Evolutionary conservation across 371 early-diverging fungal genomes (phyloP), one percentile per base, ranked within the genome.

Genomic region (Funneliformis caledonium): DNA sequence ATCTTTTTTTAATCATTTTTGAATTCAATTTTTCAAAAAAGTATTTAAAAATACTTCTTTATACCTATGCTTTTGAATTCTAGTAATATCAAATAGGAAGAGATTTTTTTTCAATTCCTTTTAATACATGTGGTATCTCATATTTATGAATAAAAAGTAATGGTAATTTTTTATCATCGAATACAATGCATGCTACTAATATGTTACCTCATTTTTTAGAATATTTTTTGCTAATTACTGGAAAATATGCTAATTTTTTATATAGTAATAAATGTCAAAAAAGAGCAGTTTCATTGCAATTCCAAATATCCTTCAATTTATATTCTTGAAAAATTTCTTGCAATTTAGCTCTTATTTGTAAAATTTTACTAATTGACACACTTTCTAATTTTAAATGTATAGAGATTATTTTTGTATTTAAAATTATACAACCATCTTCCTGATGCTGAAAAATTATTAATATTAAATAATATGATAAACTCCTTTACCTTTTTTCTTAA

Each of bases 201-300:
- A 72, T 43, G 16, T 4, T 72, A 47, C 1, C 50, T 12, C 72
- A 4, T 16, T 72, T 45, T 47, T 72, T 72, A 14, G 72, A 45
- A 3, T 7, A 43, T 72, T 72, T 72, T 16, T 14, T 72, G 2
- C 72, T 19, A 12, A 47, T 3, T n/a, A 72, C 4, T 47, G 50
- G 72, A 5, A 5, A 16, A 45, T 43, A 5, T n/a, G 72, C 72
- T 19, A 72, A 4, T n/a, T 45, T 72, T 47, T 72, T 43, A 47
- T 4, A 72, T 19, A 47, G 72, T 72, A 45, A 45, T 19, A 72
- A 16, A 16, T 72, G 7, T 45, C 72, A 72, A 31, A 42, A 72
- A 47, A 72, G 50, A 14, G 72, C 72, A n/a, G 72, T 72, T 72
- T 72, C 50, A 43, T 72, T 45, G 1, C 72, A 72, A 72, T 72